phyloP scores from a whole-genome alignment of 2,329 filamentous ascomycete genomes.

The Ophiostoma quercus region DNA sequence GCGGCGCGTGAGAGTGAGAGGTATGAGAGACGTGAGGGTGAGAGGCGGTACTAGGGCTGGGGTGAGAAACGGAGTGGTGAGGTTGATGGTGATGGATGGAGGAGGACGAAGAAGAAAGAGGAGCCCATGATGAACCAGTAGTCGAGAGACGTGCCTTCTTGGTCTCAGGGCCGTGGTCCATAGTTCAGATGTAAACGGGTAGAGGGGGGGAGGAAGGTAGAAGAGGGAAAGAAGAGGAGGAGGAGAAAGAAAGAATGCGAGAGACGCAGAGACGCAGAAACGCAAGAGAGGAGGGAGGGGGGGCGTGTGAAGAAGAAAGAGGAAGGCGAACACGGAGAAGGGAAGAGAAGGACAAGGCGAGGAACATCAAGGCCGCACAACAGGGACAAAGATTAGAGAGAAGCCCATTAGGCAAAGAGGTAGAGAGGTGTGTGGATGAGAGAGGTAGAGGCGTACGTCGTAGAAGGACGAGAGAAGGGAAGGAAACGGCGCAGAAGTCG shows the following conservation, averaged over 20 bases:
- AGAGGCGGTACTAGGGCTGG: conserved; percentile 40
- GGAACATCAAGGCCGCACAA: conserved; percentile 18
- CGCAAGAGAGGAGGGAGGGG: neutral
- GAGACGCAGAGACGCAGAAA: neutral
- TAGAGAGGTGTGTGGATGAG: conserved; percentile 13
- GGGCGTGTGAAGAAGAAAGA: conserved; percentile 14
- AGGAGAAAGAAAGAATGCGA: neutral
- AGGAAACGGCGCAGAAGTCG: conserved; percentile 9
- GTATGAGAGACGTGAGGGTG: neutral
- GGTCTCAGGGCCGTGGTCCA: conserved; percentile 24
- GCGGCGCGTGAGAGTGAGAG: conserved; percentile 1
- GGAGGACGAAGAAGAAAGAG: conserved; percentile 17
- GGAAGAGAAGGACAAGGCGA: conserved; percentile 17
- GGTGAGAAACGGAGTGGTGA: conserved; percentile 38
- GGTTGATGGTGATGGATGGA: conserved; percentile 14
- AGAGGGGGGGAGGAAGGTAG: conserved; percentile 11
- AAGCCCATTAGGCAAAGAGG: conserved; percentile 19
- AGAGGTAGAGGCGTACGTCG: neutral
- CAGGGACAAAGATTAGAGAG: conserved; percentile 13
- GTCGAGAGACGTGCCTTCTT: conserved; percentile 25
- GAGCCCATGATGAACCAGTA: conserved; percentile 21
- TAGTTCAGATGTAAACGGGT: conserved; percentile 22
- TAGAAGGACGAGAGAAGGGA: neutral
- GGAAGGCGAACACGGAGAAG: conserved; percentile 11
- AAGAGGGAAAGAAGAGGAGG: neutral